phyloP scores from a whole-genome alignment of 257 asterid genomes.

The Misopates orontium region DNA sequence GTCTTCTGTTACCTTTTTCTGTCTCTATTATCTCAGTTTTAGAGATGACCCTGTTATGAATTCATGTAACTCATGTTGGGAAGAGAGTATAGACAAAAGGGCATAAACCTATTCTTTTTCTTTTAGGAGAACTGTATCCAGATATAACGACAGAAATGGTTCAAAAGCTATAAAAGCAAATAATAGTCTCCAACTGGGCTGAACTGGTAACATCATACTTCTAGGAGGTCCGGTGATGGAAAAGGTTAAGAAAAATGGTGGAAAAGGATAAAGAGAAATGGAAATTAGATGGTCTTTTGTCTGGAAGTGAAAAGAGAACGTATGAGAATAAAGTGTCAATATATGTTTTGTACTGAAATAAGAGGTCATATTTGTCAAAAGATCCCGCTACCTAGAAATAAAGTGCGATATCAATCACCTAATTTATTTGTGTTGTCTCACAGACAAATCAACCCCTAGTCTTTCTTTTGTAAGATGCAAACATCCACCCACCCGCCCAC shows the following conservation, averaged over 20 bases:
- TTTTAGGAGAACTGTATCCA: not conserved
- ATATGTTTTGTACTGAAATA: too few species aligned
- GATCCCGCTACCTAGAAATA: too few species aligned
- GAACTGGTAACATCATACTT: not conserved
- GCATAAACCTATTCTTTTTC: not conserved
- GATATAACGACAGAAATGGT: not conserved
- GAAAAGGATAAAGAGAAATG: not conserved
- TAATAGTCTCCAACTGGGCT: not conserved
- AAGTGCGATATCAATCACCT: too few species aligned
- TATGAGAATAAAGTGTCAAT: not conserved
- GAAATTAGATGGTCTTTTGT: not conserved
- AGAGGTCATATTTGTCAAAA: too few species aligned
- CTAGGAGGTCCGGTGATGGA: not conserved
- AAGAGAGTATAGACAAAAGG: not conserved
- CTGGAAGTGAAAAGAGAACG: not conserved
- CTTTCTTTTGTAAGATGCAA: not conserved
- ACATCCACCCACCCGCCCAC: too few species aligned
- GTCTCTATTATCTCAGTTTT: not conserved
- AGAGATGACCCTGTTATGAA: not conserved
- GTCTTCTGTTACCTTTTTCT: not conserved
- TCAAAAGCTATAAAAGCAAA: not conserved
- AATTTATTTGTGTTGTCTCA: too few species aligned
- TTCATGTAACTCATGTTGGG: not conserved
- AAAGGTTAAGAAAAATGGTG: not conserved
- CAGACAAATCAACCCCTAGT: not conserved